phyloP scores from a whole-genome alignment of 768 basidiomycete species.

The Rickenella mellea region DNA sequence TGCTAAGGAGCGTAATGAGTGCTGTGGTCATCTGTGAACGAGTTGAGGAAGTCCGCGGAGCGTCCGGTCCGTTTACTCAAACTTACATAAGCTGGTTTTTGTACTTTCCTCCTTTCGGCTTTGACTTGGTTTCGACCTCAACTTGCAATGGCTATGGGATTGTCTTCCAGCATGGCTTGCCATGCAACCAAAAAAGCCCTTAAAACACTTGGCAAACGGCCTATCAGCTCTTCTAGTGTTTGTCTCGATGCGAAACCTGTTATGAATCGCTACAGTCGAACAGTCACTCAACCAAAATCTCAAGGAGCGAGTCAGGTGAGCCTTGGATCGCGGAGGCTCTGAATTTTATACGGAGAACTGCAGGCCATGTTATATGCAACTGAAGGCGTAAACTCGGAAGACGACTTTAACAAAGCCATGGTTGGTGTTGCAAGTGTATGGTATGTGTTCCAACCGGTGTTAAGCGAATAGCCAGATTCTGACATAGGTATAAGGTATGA shows the following conservation, averaged over 20 bases:
- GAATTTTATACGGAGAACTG: constrained; percentile 1
- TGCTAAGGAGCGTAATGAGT: no score
- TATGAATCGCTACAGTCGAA: constrained; percentile 61
- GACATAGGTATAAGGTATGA: constrained; percentile 66
- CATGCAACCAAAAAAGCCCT: no score
- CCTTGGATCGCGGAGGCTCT: neutral
- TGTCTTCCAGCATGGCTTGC: no score
- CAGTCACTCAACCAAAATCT: constrained; percentile 83
- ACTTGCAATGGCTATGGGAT: no score
- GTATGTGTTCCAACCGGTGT: constrained; percentile 26
- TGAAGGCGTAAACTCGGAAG: constrained; percentile 71
- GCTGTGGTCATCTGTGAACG: no score
- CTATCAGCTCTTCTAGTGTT: constrained; percentile 13
- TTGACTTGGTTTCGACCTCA: no score
- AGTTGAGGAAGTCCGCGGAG: no score
- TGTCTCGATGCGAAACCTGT: constrained; percentile 17
- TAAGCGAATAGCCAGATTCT: constrained; percentile 3
- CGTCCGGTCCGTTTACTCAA: no score
- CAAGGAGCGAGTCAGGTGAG: constrained; percentile 89
- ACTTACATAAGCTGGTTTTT: no score
- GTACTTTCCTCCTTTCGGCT: no score
- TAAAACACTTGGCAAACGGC: constrained; percentile 4
- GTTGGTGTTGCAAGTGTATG: constrained; percentile 95
- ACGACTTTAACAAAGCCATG: constrained; percentile 93
- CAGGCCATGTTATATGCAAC: constrained; percentile 99